Evolutionary conservation across 2,329 filamentous ascomycete genomes (phyloP), one percentile per base, ranked within the genome.

Genomic region (Cordyceps cateniannulata): DNA sequence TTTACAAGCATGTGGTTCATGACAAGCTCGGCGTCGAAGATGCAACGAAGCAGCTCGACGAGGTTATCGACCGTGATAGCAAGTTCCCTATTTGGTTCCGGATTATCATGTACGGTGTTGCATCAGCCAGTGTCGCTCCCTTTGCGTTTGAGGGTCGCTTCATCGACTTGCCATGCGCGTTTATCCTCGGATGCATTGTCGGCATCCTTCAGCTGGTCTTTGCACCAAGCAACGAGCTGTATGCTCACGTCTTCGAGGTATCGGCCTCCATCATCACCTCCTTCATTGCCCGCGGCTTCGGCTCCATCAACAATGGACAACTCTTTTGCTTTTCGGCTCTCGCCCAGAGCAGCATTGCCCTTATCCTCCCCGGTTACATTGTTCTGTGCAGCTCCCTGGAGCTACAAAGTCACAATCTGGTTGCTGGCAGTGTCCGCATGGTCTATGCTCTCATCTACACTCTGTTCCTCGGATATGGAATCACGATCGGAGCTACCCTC

Each of bases 1-100:
- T 92, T 60, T 93, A 93, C 76, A 93, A 93, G 70, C 84, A 90
- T 61, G 89, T 92, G n/a, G 84, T 92, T 1, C 89, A 92, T 68
- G 89, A 92, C 70, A 79, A 83, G n/a, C 82, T 91, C 9, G 80
- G 85, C 10, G 86, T 89, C 0, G 87, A 91, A 47, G 87, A 90
- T 65, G 89, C 87, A 1, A 88, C 83, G 1, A 72, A 76, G 10
- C 78, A 82, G 20, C 75, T 92, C 0, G 82, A 89, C 51, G 78
- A 80, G 2, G 77, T 85, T 5, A 80, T 81, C 62, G 67, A 68
- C 0, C 72, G 74, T 4, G 76, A 77, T 48, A 66, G 71, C 54
- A 82, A 83, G 65, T 82, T 79, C 63, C 73, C 73, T 44, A 72
- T 75, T 8, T 83, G 81, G 82, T 65, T 82, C 22, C 76, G 79